phyloP scores from a whole-genome alignment of 805 yeast species.

The Metschnikowia corniflorae region DNA sequence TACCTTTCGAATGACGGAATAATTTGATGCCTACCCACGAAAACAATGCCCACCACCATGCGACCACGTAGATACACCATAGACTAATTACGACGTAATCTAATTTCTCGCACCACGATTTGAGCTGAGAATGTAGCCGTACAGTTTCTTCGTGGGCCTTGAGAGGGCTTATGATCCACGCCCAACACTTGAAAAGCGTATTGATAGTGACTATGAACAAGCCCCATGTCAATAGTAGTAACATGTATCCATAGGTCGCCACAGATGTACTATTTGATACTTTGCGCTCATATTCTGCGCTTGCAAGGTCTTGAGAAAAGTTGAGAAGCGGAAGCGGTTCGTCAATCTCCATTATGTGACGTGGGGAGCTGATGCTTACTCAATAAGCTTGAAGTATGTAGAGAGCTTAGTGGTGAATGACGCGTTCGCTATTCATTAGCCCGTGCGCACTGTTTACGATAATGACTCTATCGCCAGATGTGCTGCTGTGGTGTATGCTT shows the following conservation, averaged over 20 bases:
- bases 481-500: too few relatives aligned
- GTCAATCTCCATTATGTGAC: constrained; percentile 7
- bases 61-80: constrained; percentile 40
- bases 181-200: constrained; percentile 36
- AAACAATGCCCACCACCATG: constrained; percentile 63
- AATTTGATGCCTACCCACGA: constrained; percentile 81
- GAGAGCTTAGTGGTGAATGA: too few relatives aligned
- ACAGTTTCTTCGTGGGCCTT: constrained; percentile 8
- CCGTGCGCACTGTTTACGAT: too few relatives aligned
- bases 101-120: constrained; percentile 16
- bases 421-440: too few relatives aligned
- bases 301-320: constrained; percentile 8
- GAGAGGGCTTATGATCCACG: constrained; percentile 30
- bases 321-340: constrained; percentile 18
- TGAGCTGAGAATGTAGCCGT: constrained; percentile 13
- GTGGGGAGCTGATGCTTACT: too few relatives aligned
- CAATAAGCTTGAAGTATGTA: too few relatives aligned
- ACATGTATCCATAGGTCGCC: constrained; percentile 27
- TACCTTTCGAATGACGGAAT: constrained; percentile 75
- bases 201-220: constrained; percentile 32
- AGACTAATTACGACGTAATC: constrained; percentile 32
- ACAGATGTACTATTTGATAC: constrained; percentile 3
- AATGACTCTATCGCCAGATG: too few relatives aligned
- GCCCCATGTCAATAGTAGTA: constrained; percentile 29
- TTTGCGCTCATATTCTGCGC: constrained; percentile 3